Conservation (phyloP, 768 basidiomycete genomes). For the Astraeus odoratus region DNA sequence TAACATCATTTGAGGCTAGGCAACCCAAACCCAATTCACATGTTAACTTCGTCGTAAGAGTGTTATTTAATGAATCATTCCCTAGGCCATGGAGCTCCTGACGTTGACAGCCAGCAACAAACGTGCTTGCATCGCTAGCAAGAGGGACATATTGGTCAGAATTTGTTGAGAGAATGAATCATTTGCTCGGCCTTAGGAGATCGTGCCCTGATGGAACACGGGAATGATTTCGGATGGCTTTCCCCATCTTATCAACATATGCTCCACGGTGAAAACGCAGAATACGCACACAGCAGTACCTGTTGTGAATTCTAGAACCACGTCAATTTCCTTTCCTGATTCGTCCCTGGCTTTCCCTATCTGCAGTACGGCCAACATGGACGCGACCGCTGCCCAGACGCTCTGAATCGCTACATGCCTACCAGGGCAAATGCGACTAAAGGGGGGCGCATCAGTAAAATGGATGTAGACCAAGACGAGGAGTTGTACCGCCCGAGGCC, state of each 20-base stretch:
- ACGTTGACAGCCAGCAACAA: no score
- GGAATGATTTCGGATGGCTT: neutral
- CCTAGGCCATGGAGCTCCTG: no score
- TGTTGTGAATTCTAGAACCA: conserved; percentile 16
- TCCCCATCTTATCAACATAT: neutral
- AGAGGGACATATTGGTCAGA: no score
- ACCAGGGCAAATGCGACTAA: conserved; percentile 30
- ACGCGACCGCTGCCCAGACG: conserved; percentile 27
- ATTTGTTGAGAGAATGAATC: no score
- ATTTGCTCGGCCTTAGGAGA: neutral
- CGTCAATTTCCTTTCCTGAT: conserved; percentile 25
- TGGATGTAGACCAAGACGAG: neutral
- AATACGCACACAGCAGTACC: conserved; percentile 13
- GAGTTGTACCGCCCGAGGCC: conserved; percentile 23
- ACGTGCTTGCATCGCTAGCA: no score
- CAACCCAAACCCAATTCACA: no score
- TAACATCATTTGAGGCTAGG: no score
- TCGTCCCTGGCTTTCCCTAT: conserved; percentile 22
- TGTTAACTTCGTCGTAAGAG: no score
- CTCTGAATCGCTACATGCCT: conserved; percentile 27
- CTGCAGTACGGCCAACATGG: conserved; percentile 21
- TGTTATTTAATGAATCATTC: no score
- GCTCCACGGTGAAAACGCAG: neutral
- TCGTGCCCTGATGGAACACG: neutral
- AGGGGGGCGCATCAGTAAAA: neutral